Evolutionary conservation across 1,139 yeast species (phyloP).

Genomic region (Yamadazyma sp.): DNA sequence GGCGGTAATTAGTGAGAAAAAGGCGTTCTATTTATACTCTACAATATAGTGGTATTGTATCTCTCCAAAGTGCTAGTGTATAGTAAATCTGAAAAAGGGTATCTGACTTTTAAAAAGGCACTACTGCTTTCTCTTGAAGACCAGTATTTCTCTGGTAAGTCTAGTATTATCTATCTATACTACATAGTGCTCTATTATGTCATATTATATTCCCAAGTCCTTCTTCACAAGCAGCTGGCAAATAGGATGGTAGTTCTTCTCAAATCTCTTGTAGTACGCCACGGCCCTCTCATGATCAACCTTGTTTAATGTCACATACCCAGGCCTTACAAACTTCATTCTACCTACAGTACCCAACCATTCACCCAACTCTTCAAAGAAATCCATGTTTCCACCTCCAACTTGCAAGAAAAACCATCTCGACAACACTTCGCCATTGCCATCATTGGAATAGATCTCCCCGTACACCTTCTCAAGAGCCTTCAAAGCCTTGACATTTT

Average conservation of each 20-base stretch:
- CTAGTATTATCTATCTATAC: too few species aligned
- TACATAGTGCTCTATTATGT: too few species aligned
- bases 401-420: slow-evolving; percentile 72
- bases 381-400: slow-evolving; percentile 43
- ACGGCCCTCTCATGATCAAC: slow-evolving; percentile 70
- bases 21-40: too few species aligned
- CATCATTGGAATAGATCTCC: slow-evolving; percentile 43
- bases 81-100: too few species aligned
- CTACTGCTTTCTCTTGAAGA: too few species aligned
- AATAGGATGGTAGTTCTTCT: slow-evolving; percentile 76
- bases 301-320: slow-evolving; percentile 61
- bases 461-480: slow-evolving; percentile 47
- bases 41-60: too few species aligned
- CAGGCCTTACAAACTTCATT: slow-evolving; percentile 93
- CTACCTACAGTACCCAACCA: slow-evolving; percentile 94
- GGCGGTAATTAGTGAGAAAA: too few species aligned
- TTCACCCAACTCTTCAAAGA: slow-evolving; percentile 55
- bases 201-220: slow-evolving; percentile 55
- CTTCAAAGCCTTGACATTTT: slow-evolving; percentile 36
- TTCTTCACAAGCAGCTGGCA: slow-evolving; percentile 77
- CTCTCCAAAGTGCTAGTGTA: too few species aligned
- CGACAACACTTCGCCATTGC: slow-evolving; percentile 79
- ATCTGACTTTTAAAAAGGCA: too few species aligned
- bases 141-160: too few species aligned
- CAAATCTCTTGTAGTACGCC: slow-evolving; percentile 58